Evolutionary conservation across 2,329 filamentous ascomycete genomes (phyloP).

Genomic region (Remersonia thermophila): DNA sequence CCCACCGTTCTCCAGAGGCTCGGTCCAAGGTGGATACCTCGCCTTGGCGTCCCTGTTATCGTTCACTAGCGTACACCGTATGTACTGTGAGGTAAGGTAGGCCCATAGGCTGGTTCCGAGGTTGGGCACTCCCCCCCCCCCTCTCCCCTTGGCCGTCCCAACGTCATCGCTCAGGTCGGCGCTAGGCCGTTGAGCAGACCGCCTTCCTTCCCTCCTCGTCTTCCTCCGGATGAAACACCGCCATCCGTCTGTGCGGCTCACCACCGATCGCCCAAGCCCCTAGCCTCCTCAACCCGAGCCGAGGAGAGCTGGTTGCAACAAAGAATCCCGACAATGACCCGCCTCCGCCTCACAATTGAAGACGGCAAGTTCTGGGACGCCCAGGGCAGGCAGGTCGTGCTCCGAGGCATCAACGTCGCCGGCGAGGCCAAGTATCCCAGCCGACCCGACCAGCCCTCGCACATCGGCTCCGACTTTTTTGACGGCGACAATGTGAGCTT

Average conservation of each 20-base stretch:
- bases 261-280: neutral
- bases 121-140: no score
- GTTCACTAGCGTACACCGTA: no score
- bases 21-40: no score
- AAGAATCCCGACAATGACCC: slow-evolving; percentile 43
- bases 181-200: neutral
- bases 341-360: slow-evolving; percentile 70
- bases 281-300: neutral
- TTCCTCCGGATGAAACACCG: no score
- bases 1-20: neutral
- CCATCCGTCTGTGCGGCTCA: neutral
- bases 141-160: no score
- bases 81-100: no score
- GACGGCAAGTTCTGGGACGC: slow-evolving; percentile 73
- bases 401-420: slow-evolving; percentile 89
- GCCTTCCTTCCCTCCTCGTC: no score
- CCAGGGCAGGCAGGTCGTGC: slow-evolving; percentile 69
- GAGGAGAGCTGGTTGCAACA: neutral
- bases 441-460: slow-evolving; percentile 68
- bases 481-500: slow-evolving; percentile 88
- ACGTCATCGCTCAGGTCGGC: no score
- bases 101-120: no score
- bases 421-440: slow-evolving; percentile 84
- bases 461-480: slow-evolving; percentile 69
- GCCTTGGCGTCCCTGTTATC: no score